Evolutionary conservation across 2,329 filamentous ascomycete species (phyloP).

Genomic region (Aspergillus viridinutans): DNA sequence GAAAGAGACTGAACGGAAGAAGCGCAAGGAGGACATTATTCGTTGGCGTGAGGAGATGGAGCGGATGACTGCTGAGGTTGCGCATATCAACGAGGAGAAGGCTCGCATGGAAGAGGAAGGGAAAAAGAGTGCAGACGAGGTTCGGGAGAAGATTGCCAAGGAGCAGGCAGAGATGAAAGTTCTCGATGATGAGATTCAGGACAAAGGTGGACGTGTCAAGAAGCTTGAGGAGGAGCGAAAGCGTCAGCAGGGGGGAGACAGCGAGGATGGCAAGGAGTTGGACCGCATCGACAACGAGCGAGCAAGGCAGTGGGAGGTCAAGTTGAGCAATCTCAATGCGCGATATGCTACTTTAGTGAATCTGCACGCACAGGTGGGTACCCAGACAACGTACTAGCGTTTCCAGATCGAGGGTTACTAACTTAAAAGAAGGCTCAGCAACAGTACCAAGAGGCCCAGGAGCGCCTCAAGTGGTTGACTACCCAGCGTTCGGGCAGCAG

Average conservation of each 20-base stretch:
- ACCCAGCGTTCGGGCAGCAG: slow-evolving; percentile 35
- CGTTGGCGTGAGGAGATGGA: slow-evolving; percentile 55
- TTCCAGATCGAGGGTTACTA: neutral
- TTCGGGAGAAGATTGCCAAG: slow-evolving; percentile 42
- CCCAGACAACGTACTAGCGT: neutral
- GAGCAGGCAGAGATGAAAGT: slow-evolving; percentile 49
- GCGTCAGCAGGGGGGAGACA: slow-evolving; percentile 45
- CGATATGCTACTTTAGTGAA: slow-evolving; percentile 41
- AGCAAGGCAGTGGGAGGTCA: slow-evolving; percentile 45
- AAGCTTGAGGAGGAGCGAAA: slow-evolving; percentile 57
- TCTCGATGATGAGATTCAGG: slow-evolving; percentile 59
- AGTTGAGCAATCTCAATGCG: slow-evolving; percentile 39
- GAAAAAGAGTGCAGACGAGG: slow-evolving; percentile 37
- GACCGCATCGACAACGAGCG: slow-evolving; percentile 48
- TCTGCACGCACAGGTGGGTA: slow-evolving; percentile 35
- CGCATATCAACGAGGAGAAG: slow-evolving; percentile 42
- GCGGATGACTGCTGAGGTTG: slow-evolving; percentile 49
- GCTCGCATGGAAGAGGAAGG: slow-evolving; percentile 38
- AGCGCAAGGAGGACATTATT: slow-evolving; percentile 56
- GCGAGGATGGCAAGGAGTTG: slow-evolving; percentile 49
- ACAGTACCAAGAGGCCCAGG: slow-evolving; percentile 45
- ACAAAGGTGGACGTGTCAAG: slow-evolving; percentile 59
- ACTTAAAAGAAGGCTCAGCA: slow-evolving; percentile 30
- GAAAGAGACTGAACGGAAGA: slow-evolving; percentile 58
- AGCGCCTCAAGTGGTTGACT: slow-evolving; percentile 42